These are phyloP conservation scores for Tricholoma furcatifolium DNA, from an alignment of 768 basidiomycete genomes.

Conservation along the genomic window DNA sequence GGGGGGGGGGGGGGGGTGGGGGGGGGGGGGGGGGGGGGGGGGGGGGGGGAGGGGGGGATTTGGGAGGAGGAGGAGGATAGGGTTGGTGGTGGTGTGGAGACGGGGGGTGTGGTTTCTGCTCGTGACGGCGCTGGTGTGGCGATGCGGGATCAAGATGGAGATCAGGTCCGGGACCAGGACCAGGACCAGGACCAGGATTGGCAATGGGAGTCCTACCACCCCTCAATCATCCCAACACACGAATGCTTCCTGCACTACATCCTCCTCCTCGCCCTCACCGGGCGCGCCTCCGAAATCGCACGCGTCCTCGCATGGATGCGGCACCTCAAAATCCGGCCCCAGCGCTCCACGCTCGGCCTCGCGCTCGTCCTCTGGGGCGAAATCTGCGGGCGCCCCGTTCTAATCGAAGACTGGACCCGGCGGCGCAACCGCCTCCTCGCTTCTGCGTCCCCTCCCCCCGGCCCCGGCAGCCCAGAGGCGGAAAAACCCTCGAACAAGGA, in stretches of 20 bases:
- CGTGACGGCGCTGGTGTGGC: no score
- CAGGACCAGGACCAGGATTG: background rate
- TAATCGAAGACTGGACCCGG: conserved; percentile 45
- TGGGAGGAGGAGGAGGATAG: no score
- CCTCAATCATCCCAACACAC: conserved; percentile 9
- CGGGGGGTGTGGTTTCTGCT: no score
- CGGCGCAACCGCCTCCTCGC: no score
- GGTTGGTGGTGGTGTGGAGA: no score
- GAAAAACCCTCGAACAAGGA: background rate
- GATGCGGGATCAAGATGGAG: no score
- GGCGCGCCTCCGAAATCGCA: conserved; percentile 10
- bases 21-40: no score
- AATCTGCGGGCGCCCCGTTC: conserved; percentile 58
- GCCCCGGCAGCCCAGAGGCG: background rate
- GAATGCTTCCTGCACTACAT: conserved; percentile 10
- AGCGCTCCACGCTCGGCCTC: conserved; percentile 51
- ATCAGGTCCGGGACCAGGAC: no score
- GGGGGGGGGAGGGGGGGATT: no score
- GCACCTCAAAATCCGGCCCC: conserved; percentile 53
- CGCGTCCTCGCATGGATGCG: no score
- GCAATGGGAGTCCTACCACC: conserved; percentile 11
- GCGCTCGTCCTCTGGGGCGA: no score
- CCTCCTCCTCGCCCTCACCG: conserved; percentile 8
- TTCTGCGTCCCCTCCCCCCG: background rate
- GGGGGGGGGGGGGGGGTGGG: no score